Evolutionary conservation across 2,329 filamentous ascomycete genomes (phyloP), one percentile per base, ranked within the genome.

Genomic region (Penicillium rolfsii): DNA sequence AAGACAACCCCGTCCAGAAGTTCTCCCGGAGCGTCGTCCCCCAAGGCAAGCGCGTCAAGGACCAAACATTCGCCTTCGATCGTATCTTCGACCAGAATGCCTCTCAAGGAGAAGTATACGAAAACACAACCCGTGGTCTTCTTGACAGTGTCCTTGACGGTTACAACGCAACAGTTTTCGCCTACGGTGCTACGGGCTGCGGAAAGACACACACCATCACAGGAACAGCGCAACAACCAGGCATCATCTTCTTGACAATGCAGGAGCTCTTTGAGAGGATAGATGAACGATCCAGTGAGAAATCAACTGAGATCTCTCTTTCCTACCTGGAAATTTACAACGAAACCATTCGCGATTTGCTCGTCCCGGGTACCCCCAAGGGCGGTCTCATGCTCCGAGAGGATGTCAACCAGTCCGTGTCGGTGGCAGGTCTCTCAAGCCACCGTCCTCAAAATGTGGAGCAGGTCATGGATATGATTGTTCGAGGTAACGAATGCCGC

Each of bases 241-340:
- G 95, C 59, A 98, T 99, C 71, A 99, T 99, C 75, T 99, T 98
- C 79, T 81, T 99, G 70, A 98, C 95, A 0, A 99, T 99, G 93
- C 94, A 98, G 77, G 95, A 99, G 78, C 83, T 99, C 26, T 99
- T 99, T 73, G 95, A 99, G 80, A 91, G 94, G 77, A 97, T 99
- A 67, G 82, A 84, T n/a, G 95, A 98, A 59, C 81, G 91, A 57
- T 89, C 89, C 64, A 87, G 90, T 60, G 93, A 97, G 62, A 98
- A 97, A 78, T 83, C 88, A 30, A 95, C 93, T 3, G 95, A 98
- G 71, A 83, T 99, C 57, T 92, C 93, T 0, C 85, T 99, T 16
- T 97, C 93, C 0, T 99, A 98, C 72, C 84, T 99, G 40, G 95
- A 99, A 75, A 99, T 99, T 65, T 99, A 99, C 83, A 99, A 99